phyloP scores from a whole-genome alignment of 2,329 filamentous ascomycete genomes.

The Bipolaris victoriae region DNA sequence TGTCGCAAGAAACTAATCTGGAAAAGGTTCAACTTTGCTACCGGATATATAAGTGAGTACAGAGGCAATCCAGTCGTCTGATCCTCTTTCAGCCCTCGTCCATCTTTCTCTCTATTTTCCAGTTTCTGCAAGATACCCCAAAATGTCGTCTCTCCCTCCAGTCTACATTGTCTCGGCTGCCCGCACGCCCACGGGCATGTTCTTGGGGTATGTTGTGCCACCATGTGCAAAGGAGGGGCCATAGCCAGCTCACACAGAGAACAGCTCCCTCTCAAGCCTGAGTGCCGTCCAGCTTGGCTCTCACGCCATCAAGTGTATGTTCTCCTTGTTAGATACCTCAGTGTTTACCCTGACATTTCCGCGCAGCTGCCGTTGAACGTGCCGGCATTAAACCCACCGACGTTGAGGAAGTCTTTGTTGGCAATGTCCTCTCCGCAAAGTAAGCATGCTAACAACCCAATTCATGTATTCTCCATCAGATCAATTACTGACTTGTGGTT shows the following conservation, averaged over 20 bases:
- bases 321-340: neutral
- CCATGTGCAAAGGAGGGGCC: constrained; percentile 27
- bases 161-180: constrained; percentile 96
- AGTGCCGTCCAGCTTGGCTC: constrained; percentile 86
- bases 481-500: too few species aligned
- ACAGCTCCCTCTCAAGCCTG: constrained; percentile 84
- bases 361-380: constrained; percentile 76
- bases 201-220: constrained; percentile 74
- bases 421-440: constrained; percentile 97
- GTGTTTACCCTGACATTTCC: constrained; percentile 24
- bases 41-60: neutral
- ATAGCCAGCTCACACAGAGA: constrained; percentile 30
- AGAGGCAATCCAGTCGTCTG: neutral
- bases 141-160: constrained; percentile 79
- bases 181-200: constrained; percentile 90
- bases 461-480: too few species aligned
- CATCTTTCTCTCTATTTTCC: constrained; percentile 7
- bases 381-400: constrained; percentile 86
- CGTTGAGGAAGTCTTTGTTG: constrained; percentile 96
- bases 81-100: constrained; percentile 10
- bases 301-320: constrained; percentile 86
- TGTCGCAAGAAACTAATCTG: constrained; percentile 21
- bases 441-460: constrained; percentile 52
- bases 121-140: constrained; percentile 40
- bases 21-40: constrained; percentile 26